A percentile compares a stretch with the other conserved stretches of the same genome.
These are phyloP conservation scores for Aureobasidium zeae DNA, from an alignment of 2,329 filamentous ascomycete species.

Conservation along the genomic window DNA sequence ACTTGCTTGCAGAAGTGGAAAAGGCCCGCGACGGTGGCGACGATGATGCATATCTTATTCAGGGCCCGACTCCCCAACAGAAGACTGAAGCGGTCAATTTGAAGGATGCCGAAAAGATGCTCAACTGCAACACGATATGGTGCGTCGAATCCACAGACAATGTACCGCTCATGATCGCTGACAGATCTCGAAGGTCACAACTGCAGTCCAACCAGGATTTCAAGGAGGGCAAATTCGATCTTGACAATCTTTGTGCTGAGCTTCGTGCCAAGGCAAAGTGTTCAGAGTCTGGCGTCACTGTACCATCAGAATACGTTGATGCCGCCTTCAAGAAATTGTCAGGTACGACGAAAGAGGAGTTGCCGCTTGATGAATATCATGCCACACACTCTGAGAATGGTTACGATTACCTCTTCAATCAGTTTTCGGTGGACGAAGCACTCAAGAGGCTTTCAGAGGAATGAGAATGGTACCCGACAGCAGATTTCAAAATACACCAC, in stretches of 20 bases:
- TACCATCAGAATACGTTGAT: slow-evolving; percentile 83
- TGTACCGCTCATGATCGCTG: slow-evolving; percentile 28
- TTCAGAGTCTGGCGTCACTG: slow-evolving; percentile 79
- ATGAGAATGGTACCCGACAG: neutral
- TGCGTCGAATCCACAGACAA: slow-evolving; percentile 41
- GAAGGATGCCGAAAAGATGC: slow-evolving; percentile 47
- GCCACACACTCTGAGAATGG: slow-evolving; percentile 14
- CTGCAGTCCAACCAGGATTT: slow-evolving; percentile 79
- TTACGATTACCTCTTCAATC: slow-evolving; percentile 22
- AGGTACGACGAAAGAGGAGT: slow-evolving; percentile 24
- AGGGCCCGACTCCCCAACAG: neutral
- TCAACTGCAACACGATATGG: slow-evolving; percentile 91
- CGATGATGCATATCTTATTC: slow-evolving; percentile 34
- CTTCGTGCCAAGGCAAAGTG: slow-evolving; percentile 94
- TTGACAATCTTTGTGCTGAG: slow-evolving; percentile 86
- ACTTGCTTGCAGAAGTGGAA: slow-evolving; percentile 70
- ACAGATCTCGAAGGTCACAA: slow-evolving; percentile 62
- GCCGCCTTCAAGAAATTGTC: slow-evolving; percentile 41
- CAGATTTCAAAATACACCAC: too few relatives aligned
- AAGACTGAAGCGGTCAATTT: slow-evolving; percentile 4
- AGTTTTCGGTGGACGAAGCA: slow-evolving; percentile 23
- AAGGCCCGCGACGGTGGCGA: slow-evolving; percentile 62
- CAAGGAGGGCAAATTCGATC: slow-evolving; percentile 82
- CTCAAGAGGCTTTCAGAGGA: slow-evolving; percentile 19
- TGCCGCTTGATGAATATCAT: slow-evolving; percentile 10